These are phyloP conservation scores for Stagonosporopsis cucurbitacearum DNA, from an alignment of 2,329 filamentous ascomycete genomes.

Conservation along the genomic window DNA sequence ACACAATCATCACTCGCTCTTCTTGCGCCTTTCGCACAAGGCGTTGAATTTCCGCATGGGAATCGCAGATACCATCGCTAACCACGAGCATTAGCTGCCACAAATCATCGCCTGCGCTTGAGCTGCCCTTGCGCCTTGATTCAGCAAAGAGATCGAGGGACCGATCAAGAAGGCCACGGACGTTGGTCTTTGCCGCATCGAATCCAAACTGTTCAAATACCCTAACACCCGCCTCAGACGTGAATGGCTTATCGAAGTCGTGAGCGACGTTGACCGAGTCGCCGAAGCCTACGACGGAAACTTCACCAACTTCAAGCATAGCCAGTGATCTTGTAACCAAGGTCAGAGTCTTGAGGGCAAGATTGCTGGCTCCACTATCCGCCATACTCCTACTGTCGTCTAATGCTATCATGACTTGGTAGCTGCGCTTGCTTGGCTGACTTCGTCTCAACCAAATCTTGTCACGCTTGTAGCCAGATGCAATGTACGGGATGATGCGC, in stretches of 20 bases:
- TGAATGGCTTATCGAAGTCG: constrained; percentile 82
- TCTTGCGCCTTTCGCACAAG: constrained; percentile 88
- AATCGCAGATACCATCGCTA: constrained; percentile 90
- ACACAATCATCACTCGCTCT: constrained; percentile 96
- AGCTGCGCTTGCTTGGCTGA: constrained; percentile 89
- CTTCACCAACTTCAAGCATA: constrained; percentile 93
- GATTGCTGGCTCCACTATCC: constrained; percentile 74
- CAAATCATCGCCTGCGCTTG: constrained; percentile 67
- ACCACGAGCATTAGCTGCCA: constrained; percentile 96
- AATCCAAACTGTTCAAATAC: constrained; percentile 87
- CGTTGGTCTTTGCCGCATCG: constrained; percentile 83
- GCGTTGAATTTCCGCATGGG: constrained; percentile 81
- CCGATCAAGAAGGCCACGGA: constrained; percentile 75
- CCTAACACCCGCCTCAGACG: constrained; percentile 78
- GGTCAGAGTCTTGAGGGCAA: constrained; percentile 93
- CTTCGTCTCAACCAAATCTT: constrained; percentile 99
- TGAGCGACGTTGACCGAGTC: constrained; percentile 83
- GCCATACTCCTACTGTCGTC: constrained; percentile 97
- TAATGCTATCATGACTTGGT: constrained; percentile 96
- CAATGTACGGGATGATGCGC: constrained; percentile 98
- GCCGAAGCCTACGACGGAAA: constrained; percentile 92
- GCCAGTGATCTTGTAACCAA: constrained; percentile 85
- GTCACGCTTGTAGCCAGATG: constrained; percentile 96
- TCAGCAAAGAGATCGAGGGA: constrained; percentile 83
- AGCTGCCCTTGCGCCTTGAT: constrained; percentile 67